Evolutionary conservation across 192 early-diverging fungal genomes (phyloP).

Genomic region (Coemansia pectinata): DNA sequence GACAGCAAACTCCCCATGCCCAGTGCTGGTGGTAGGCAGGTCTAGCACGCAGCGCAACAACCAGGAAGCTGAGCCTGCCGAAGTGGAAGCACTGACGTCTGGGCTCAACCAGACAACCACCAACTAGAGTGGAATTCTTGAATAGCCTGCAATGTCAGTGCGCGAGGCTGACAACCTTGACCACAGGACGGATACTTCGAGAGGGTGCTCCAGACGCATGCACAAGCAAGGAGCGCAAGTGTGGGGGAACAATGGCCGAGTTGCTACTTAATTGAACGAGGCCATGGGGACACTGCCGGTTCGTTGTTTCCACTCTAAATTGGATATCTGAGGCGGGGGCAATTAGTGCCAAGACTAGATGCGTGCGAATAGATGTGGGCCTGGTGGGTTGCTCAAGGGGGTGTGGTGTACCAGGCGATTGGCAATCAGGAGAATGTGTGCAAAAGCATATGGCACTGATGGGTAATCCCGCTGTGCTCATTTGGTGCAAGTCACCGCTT

Average conservation of each 20-base stretch:
- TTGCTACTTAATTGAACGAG: neutral
- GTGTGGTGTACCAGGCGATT: neutral
- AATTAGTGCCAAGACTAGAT: neutral
- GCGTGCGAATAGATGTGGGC: conserved; percentile 1
- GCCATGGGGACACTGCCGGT: no score
- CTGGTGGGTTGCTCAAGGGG: neutral
- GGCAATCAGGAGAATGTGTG: neutral
- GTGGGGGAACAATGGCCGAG: neutral
- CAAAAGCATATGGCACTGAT: neutral
- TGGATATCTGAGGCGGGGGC: neutral
- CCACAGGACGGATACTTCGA: neutral
- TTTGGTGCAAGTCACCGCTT: neutral
- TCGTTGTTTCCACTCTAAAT: neutral
- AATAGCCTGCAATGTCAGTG: neutral
- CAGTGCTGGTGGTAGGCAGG: conserved; percentile 31
- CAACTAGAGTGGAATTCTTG: neutral
- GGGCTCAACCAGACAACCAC: neutral
- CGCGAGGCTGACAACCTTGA: neutral
- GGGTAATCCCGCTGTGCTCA: neutral
- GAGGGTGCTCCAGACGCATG: neutral
- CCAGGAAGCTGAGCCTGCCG: neutral
- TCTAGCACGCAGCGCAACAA: conserved; percentile 1
- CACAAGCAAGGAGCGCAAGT: neutral
- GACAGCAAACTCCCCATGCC: conserved; percentile 40
- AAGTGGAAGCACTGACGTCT: neutral